Base-by-base conservation (phyloP, 495 filamentous ascomycete genomes). In the Xylaria nigripes region DNA sequence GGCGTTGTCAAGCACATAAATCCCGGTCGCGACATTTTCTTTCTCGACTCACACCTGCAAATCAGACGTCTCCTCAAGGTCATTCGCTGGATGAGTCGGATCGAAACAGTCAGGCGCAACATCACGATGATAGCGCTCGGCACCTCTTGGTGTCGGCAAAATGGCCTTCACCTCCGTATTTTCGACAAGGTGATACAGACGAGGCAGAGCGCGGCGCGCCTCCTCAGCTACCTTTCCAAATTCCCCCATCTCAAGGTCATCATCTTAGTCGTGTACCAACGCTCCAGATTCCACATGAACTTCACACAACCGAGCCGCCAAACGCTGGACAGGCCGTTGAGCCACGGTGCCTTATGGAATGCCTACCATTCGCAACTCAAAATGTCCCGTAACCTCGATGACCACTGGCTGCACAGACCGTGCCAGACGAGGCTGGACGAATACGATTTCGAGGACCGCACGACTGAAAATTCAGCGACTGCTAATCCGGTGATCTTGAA, bases 281-380 rank as follows among this genome's bases (percentile, higher is more conserved):
- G 74, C 43, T 75, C 74, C 38, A 67, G 71, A 45, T 75, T 76
- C 48, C 69, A 73, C 36, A 66, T 75, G 38, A 68, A 72, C 49
- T 69, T 68, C 22, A 61, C 65, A n/a, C 56, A 57, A 25, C 45
- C 61, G 2, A 23, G 47, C 22, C 57, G 53, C 23, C 57, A 56
- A 30, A 50, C 22, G 32, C 6, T 36, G 4, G 25, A 9, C 30
- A 56, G 46, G 47, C 63, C 54, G 19, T 61, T 43, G 58, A 51
- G 49, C 32, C 66, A 57, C 48, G 59, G 58, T 25, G 57, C 60
- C 47, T 53, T 75, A 24, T 73, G 72, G 64, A 71, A 76, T 53
- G 67, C 73, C n/a, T 76, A 76, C 60, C 67, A 72, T 47, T 75
- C 72, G 61, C 73, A 72, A 51, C 75, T 74, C 52, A 72, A 75